Conservation (phyloP, 2,329 filamentous ascomycete species). For the Moelleriella libera region DNA sequence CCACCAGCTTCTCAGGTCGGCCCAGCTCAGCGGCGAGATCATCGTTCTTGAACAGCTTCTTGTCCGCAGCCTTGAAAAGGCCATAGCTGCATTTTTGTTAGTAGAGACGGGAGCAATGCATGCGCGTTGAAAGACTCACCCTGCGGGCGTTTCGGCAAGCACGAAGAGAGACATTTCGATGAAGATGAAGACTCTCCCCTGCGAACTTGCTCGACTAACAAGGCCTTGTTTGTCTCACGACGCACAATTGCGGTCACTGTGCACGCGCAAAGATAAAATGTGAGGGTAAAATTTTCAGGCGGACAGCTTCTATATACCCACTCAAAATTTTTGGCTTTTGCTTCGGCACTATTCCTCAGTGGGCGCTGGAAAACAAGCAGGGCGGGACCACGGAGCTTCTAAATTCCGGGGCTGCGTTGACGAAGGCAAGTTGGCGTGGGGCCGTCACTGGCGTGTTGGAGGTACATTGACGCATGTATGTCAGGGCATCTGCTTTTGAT, state of each 20-base stretch:
- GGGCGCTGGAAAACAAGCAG: neutral
- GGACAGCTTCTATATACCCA: constrained; percentile 4
- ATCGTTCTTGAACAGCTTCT: constrained; percentile 88
- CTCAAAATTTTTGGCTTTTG: neutral
- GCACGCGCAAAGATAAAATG: constrained; percentile 17
- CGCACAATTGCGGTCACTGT: constrained; percentile 21
- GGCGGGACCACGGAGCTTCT: neutral
- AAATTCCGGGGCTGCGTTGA: neutral
- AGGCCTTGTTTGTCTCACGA: constrained; percentile 19
- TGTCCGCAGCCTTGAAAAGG: constrained; percentile 96
- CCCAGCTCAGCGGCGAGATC: constrained; percentile 61
- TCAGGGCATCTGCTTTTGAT: too few relatives aligned
- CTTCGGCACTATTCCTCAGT: neutral
- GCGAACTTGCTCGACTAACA: constrained; percentile 16
- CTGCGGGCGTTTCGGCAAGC: constrained; percentile 82
- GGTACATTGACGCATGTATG: too few relatives aligned
- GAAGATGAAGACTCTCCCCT: constrained; percentile 15
- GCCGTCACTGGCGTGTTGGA: neutral
- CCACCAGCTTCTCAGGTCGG: constrained; percentile 72
- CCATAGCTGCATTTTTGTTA: constrained; percentile 58
- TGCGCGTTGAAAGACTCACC: constrained; percentile 28
- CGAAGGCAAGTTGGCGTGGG: too few relatives aligned
- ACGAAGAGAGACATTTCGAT: constrained; percentile 75
- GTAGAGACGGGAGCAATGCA: constrained; percentile 4
- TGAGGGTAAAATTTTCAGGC: constrained; percentile 26